Conservation (phyloP, 1,139 yeast genomes). For the Yamadazyma jaroonii region DNA sequence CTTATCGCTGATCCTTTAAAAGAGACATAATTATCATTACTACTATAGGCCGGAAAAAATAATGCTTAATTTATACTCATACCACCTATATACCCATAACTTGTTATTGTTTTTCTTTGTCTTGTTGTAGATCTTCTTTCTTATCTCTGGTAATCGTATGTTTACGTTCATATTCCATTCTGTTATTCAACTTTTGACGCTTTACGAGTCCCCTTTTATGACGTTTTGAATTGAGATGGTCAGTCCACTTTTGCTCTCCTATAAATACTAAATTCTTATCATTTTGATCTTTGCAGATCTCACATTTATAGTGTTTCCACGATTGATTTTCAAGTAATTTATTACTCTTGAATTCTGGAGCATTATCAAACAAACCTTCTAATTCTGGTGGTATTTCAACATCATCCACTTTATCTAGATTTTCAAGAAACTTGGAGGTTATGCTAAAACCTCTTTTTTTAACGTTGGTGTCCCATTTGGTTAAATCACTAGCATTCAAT, state of each 20-base stretch:
- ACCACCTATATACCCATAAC: too few relatives aligned
- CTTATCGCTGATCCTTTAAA: too few relatives aligned
- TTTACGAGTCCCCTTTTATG: constrained; percentile 34
- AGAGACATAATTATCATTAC: too few relatives aligned
- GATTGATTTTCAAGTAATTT: constrained; percentile 34
- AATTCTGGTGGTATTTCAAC: constrained; percentile 45
- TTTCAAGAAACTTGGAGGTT: constrained; percentile 35
- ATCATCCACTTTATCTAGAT: constrained; percentile 10
- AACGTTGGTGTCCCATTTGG: constrained; percentile 58
- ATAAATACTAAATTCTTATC: constrained; percentile 62
- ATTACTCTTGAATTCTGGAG: constrained; percentile 29
- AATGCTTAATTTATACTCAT: too few relatives aligned
- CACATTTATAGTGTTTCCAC: constrained; percentile 74
- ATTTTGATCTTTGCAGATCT: constrained; percentile 56
- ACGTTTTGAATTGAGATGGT: constrained; percentile 64
- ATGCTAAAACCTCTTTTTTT: constrained; percentile 52
- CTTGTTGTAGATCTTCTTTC: not conserved
- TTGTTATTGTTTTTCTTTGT: not conserved
- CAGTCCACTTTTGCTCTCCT: constrained; percentile 69
- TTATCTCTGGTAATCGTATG: not conserved
- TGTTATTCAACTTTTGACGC: constrained; percentile 3
- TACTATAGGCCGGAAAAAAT: too few relatives aligned
- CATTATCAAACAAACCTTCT: constrained; percentile 27
- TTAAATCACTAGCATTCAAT: constrained; percentile 73
- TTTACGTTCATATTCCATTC: not conserved